These are phyloP conservation scores for Fusarium dimerum DNA, from an alignment of 2,329 filamentous ascomycete species.

Conservation along the genomic window DNA sequence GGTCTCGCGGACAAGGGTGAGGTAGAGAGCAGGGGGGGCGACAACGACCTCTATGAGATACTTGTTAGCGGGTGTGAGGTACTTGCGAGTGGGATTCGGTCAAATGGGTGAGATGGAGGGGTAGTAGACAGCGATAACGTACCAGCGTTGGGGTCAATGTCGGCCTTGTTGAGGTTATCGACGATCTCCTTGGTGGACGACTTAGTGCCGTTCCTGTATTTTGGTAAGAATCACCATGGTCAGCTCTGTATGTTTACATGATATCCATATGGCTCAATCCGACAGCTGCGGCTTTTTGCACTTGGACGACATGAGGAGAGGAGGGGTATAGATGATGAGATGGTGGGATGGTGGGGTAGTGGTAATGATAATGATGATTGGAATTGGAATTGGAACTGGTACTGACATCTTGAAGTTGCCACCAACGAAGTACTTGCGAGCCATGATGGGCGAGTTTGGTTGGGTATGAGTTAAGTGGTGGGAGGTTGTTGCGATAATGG, in stretches of 20 bases:
- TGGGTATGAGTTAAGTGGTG: constrained; percentile 1
- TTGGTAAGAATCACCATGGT: constrained; percentile 6
- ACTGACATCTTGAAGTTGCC: constrained; percentile 99
- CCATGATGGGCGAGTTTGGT: constrained; percentile 63
- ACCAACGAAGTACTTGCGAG: constrained; percentile 95
- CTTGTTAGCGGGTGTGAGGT: constrained; percentile 12
- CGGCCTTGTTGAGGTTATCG: constrained; percentile 81
- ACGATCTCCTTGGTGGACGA: constrained; percentile 91
- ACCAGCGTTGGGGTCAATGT: constrained; percentile 76
- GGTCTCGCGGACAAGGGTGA: constrained; percentile 79
- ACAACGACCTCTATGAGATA: constrained; percentile 79
- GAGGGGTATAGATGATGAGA: constrained; percentile 14
- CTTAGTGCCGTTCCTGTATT: constrained; percentile 83
- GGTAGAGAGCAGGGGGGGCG: constrained; percentile 87
- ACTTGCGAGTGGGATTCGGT: constrained; percentile 5
- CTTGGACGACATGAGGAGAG: constrained; percentile 17
- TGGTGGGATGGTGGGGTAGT: constrained; percentile 29
- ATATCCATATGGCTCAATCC: not conserved
- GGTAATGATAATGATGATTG: constrained; percentile 15
- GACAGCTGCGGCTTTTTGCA: constrained; percentile 32
- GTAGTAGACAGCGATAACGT: constrained; percentile 35
- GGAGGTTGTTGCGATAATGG: not conserved
- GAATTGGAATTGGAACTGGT: not conserved
- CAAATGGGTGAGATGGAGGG: constrained; percentile 1
- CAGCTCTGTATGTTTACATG: constrained; percentile 5